Conservation (phyloP, 495 filamentous ascomycete genomes). For the Aspergillus indologenus region DNA sequence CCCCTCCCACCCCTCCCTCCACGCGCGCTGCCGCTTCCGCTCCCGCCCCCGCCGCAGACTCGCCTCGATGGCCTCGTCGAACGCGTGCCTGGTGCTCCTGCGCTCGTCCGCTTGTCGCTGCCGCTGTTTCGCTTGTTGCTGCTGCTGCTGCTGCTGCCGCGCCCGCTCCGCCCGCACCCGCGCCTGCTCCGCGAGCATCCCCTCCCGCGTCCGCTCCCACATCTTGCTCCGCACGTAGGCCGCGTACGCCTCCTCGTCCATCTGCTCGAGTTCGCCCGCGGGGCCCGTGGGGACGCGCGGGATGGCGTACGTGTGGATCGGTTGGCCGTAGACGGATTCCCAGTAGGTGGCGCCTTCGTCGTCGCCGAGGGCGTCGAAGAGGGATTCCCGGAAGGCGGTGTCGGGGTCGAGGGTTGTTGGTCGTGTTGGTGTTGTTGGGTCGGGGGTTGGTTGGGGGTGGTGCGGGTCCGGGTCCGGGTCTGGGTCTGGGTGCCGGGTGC, state of each 20-base stretch:
- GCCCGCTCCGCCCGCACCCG: slow-evolving; percentile 56
- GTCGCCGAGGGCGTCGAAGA: slow-evolving; percentile 98
- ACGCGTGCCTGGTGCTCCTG: slow-evolving; percentile 31
- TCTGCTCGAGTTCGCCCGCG: slow-evolving; percentile 69
- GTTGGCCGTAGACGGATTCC: slow-evolving; percentile 92
- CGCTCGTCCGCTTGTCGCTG: slow-evolving; percentile 38
- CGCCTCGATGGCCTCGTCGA: slow-evolving; percentile 48
- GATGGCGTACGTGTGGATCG: slow-evolving; percentile 65
- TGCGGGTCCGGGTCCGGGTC: background rate
- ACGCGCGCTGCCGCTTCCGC: slow-evolving; percentile 45
- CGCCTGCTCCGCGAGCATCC: slow-evolving; percentile 63
- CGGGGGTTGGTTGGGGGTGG: slow-evolving; percentile 14
- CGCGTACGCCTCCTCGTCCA: slow-evolving; percentile 90
- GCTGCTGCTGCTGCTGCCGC: slow-evolving; percentile 38
- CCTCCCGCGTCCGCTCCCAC: slow-evolving; percentile 83
- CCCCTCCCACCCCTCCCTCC: slow-evolving; percentile 56
- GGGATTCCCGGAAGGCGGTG: slow-evolving; percentile 85
- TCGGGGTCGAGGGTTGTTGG: slow-evolving; percentile 47
- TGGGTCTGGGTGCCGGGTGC: background rate
- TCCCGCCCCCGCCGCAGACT: slow-evolving; percentile 50
- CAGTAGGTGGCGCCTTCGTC: slow-evolving; percentile 95
- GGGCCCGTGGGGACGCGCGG: slow-evolving; percentile 35
- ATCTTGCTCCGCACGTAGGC: slow-evolving; percentile 78
- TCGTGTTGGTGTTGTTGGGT: slow-evolving; percentile 8
- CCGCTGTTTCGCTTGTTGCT: slow-evolving; percentile 42